Evolutionary conservation across 306 rosid genomes (phyloP).

Genomic region (Mimosa bimucronata): DNA sequence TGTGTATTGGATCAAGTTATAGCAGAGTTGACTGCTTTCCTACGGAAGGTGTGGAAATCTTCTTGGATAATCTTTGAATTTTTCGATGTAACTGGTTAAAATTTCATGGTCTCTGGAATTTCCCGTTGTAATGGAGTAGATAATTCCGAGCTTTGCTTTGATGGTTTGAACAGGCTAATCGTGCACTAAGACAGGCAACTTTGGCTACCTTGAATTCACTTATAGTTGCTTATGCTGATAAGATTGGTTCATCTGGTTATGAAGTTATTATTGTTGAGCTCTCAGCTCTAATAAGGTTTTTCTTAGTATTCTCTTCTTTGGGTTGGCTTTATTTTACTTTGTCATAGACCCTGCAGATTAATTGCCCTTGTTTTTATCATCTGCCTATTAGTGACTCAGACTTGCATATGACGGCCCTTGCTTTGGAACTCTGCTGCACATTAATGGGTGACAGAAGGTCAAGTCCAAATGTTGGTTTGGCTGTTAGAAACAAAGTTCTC

Average conservation of each 20-base stretch:
- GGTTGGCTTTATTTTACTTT: background rate
- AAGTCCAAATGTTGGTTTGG: conserved; percentile 83
- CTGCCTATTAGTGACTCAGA: conserved; percentile 85
- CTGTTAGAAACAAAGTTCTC: conserved; percentile 96
- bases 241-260: conserved; percentile 89
- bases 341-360: conserved; percentile 21
- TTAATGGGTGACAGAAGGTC: conserved; percentile 97
- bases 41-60: conserved; percentile 74
- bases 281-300: conserved; percentile 87
- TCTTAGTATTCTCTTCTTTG: conserved; percentile 13
- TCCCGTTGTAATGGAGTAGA: background rate
- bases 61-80: conserved; percentile 8
- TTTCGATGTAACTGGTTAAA: conserved; percentile 25
- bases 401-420: conserved; percentile 99
- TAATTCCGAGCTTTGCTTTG: conserved; percentile 34
- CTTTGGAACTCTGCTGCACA: conserved; percentile 96
- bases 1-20: conserved; percentile 92
- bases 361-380: conserved; percentile 27
- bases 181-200: conserved; percentile 94
- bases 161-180: conserved; percentile 82
- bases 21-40: conserved; percentile 90
- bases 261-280: conserved; percentile 96
- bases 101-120: conserved; percentile 28
- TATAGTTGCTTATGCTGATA: conserved; percentile 92
- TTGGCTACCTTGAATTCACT: conserved; percentile 93